Percentiles rank a stretch among this genome's conserved stretches.
Evolutionary conservation across 2,329 filamentous ascomycete species (phyloP).

Genomic region (Fusarium pseudograminearum): DNA sequence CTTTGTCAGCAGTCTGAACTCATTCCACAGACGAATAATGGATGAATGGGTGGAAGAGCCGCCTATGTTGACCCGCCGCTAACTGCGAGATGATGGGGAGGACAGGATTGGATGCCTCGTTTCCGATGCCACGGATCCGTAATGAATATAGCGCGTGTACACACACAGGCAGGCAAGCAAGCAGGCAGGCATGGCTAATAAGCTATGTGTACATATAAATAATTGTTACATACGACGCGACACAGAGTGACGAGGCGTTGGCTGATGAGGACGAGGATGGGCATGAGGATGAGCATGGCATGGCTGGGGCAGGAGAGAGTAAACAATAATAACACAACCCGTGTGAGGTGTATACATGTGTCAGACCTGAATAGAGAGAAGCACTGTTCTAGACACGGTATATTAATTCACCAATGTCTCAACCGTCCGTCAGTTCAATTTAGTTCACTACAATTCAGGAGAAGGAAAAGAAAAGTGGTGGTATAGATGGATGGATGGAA

Average conservation of each 20-base stretch:
- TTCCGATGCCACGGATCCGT: slow-evolving; percentile 35
- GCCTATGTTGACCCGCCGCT: slow-evolving; percentile 38
- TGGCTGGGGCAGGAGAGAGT: slow-evolving; percentile 17
- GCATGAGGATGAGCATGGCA: slow-evolving; percentile 17
- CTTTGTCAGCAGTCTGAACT: slow-evolving; percentile 31
- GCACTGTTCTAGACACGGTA: slow-evolving; percentile 33
- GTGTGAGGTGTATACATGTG: slow-evolving; percentile 12
- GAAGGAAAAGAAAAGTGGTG: slow-evolving; percentile 11
- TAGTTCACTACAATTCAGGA: slow-evolving; percentile 10
- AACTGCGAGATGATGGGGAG: slow-evolving; percentile 2
- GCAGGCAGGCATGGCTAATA: slow-evolving; percentile 4
- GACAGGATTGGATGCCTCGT: slow-evolving; percentile 28
- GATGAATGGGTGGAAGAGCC: slow-evolving; percentile 20
- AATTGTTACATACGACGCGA: slow-evolving; percentile 9
- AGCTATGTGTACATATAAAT: not conserved
- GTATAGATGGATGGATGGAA: not conserved
- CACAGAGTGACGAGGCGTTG: slow-evolving; percentile 20
- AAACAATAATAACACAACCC: slow-evolving; percentile 4
- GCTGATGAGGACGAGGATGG: slow-evolving; percentile 22
- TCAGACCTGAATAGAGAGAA: slow-evolving; percentile 1
- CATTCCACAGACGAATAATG: slow-evolving; percentile 7
- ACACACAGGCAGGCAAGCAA: slow-evolving; percentile 1
- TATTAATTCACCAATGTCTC: not conserved
- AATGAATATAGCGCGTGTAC: slow-evolving; percentile 20
- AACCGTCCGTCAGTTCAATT: not conserved